A percentile compares a stretch with the other conserved stretches of the same genome.
Conservation (phyloP, 2,329 filamentous ascomycete genomes). For the Xylaria multiplex region DNA sequence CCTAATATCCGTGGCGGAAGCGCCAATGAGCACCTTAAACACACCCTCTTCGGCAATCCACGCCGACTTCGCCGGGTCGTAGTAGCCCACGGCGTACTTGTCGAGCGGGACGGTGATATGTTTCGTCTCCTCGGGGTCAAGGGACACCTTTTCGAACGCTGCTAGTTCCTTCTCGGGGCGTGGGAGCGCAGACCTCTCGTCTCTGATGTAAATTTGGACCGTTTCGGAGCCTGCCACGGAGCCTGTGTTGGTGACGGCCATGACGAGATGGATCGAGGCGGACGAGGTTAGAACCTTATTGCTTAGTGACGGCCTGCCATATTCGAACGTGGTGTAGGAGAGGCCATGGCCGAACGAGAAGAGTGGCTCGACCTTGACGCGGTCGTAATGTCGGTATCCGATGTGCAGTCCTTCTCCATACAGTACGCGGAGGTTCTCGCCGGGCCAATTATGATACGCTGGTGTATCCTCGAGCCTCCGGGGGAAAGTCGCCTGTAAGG, state of each 20-base stretch:
- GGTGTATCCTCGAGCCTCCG: constrained; percentile 71
- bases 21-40: constrained; percentile 70
- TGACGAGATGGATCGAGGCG: constrained; percentile 56
- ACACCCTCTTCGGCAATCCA: constrained; percentile 74
- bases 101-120: constrained; percentile 59
- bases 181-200: constrained; percentile 69
- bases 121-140: constrained; percentile 66
- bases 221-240: constrained; percentile 67
- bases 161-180: constrained; percentile 76
- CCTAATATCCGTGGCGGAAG: constrained; percentile 72
- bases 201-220: constrained; percentile 75
- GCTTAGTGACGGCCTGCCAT: constrained; percentile 66
- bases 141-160: constrained; percentile 72
- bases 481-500: constrained; percentile 70
- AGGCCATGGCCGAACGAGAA: constrained; percentile 81
- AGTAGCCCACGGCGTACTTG: constrained; percentile 68
- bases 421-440: constrained; percentile 72
- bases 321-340: constrained; percentile 76
- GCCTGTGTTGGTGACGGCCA: constrained; percentile 67
- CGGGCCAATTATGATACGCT: constrained; percentile 77
- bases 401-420: constrained; percentile 80
- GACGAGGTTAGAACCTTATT: constrained; percentile 53
- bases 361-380: constrained; percentile 65
- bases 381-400: constrained; percentile 79
- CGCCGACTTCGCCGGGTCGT: constrained; percentile 64